Evolutionary conservation across 2,329 filamentous ascomycete genomes (phyloP).

Genomic region (Stachybotrys elegans): DNA sequence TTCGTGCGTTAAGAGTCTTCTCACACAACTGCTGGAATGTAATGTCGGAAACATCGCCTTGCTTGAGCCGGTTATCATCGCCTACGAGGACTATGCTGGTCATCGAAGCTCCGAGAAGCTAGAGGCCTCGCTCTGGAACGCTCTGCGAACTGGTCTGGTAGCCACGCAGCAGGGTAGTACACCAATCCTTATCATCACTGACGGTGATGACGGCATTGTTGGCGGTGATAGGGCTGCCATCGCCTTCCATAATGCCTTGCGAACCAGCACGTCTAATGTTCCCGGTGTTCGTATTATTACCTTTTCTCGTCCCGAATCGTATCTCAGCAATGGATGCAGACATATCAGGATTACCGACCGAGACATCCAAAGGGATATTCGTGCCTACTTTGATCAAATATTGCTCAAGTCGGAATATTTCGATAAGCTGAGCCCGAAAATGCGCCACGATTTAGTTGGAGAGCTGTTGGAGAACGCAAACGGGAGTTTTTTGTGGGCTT

Average conservation of each 20-base stretch:
- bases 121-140: conserved; percentile 25
- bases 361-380: conserved; percentile 27
- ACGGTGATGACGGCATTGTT: conserved; percentile 30
- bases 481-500: conserved; percentile 32
- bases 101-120: conserved; percentile 18
- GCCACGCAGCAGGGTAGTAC: conserved; percentile 20
- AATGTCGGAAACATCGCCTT: conserved; percentile 31
- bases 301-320: conserved; percentile 27
- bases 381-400: conserved; percentile 13
- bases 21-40: conserved; percentile 31
- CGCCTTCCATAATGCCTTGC: conserved; percentile 25
- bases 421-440: conserved; percentile 16
- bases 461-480: conserved; percentile 25
- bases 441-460: conserved; percentile 21
- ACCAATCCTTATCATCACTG: conserved; percentile 27
- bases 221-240: conserved; percentile 17
- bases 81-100: conserved; percentile 19
- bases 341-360: conserved; percentile 26
- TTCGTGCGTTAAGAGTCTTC: conserved; percentile 29
- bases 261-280: conserved; percentile 20
- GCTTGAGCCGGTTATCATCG: conserved; percentile 22
- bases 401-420: conserved; percentile 12
- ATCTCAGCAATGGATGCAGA: conserved; percentile 22
- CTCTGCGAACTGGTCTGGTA: conserved; percentile 25
- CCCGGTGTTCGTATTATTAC: conserved; percentile 24